A percentile compares a stretch with the other conserved stretches of the same genome.
These are phyloP conservation scores for Waitea zeae DNA, from an alignment of 1,284 basidiomycete genomes.

Conservation along the genomic window DNA sequence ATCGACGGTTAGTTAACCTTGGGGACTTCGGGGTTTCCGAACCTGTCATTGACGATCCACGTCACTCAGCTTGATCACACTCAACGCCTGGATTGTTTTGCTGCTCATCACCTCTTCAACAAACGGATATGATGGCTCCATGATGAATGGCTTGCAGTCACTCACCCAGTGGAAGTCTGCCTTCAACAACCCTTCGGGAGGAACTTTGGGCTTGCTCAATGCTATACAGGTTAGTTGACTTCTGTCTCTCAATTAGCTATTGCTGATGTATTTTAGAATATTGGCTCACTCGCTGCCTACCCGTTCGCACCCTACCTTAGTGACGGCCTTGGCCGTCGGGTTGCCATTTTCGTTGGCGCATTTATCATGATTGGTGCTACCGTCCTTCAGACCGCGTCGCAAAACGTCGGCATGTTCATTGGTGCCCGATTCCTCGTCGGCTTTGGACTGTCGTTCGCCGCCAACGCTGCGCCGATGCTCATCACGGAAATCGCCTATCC, in stretches of 20 bases:
- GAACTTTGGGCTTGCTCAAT: constrained; percentile 8
- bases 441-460: constrained; percentile 34
- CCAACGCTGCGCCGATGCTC: constrained; percentile 28
- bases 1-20: constrained; percentile 46
- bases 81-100: constrained; percentile 1
- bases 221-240: constrained; percentile 12
- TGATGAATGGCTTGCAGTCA: constrained; percentile 13
- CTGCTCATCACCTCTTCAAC: constrained; percentile 11
- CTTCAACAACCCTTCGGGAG: not conserved
- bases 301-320: constrained; percentile 8
- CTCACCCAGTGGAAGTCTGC: constrained; percentile 9
- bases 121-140: constrained; percentile 12
- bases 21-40: too few species aligned
- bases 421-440: constrained; percentile 25
- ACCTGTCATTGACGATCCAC: too few species aligned
- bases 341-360: constrained; percentile 10
- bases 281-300: constrained; percentile 9
- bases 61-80: too few species aligned
- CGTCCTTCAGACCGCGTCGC: constrained; percentile 14
- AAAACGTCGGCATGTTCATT: constrained; percentile 15
- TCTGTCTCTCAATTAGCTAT: constrained; percentile 13
- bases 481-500: constrained; percentile 39
- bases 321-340: not conserved
- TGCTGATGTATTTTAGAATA: constrained; percentile 13
- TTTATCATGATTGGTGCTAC: constrained; percentile 12